phyloP scores from a whole-genome alignment of 345 rosid species.

The Eucalyptus grandis region DNA sequence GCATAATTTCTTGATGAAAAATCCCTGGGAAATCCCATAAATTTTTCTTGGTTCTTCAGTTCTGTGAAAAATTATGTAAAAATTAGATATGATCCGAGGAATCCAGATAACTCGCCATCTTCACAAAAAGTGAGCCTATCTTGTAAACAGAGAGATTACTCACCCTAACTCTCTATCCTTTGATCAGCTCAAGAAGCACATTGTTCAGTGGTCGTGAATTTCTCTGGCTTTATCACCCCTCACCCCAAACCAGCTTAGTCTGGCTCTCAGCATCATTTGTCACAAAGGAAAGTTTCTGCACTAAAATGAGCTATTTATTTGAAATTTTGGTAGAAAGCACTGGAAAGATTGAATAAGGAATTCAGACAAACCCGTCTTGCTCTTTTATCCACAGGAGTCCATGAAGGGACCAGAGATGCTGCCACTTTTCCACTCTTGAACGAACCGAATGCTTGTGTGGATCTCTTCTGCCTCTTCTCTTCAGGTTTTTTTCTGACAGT shows the following conservation, averaged over 20 bases:
- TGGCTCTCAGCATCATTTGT: slow-evolving; percentile 44
- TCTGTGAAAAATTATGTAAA: background rate
- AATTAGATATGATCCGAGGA: background rate
- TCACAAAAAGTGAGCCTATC: background rate
- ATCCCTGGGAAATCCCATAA: background rate
- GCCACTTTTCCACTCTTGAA: slow-evolving; percentile 16
- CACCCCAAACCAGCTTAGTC: slow-evolving; percentile 74
- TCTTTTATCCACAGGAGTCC: slow-evolving; percentile 73
- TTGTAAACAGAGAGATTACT: background rate
- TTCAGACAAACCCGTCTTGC: slow-evolving; percentile 38
- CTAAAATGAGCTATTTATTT: background rate
- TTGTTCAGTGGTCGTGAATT: background rate
- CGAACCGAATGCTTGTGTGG: slow-evolving; percentile 18
- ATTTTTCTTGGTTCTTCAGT: background rate
- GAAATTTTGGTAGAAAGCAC: background rate
- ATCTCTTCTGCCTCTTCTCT: slow-evolving; percentile 49
- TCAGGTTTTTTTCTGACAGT: slow-evolving; percentile 17
- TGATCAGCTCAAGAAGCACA: background rate
- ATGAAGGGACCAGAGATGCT: slow-evolving; percentile 20
- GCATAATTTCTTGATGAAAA: background rate
- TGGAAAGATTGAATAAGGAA: background rate
- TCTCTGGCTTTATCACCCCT: slow-evolving; percentile 15
- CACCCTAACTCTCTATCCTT: background rate
- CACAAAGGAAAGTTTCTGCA: slow-evolving; percentile 59
- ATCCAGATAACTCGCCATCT: background rate